Conservation (phyloP, 1,284 basidiomycete species). For the Marasmius oreades region DNA sequence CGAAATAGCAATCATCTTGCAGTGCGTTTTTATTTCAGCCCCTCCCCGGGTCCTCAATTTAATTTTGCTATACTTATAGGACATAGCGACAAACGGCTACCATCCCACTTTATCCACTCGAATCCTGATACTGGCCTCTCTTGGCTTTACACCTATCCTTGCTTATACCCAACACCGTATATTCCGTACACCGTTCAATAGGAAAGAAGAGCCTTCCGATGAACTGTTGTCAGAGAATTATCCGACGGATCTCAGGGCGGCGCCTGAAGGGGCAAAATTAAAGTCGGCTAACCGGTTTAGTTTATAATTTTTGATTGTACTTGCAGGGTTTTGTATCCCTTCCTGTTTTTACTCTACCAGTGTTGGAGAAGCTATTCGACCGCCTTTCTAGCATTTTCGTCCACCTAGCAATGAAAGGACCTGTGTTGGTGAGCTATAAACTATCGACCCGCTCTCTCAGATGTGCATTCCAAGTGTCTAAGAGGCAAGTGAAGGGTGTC, state of each 20-base stretch:
- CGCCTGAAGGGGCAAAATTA: constrained; percentile 8
- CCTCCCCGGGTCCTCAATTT: background rate
- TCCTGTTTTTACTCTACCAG: no score
- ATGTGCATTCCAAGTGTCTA: no score
- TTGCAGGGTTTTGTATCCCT: no score
- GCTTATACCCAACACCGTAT: constrained; percentile 37
- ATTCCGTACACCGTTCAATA: constrained; percentile 35
- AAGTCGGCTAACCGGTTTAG: constrained; percentile 1
- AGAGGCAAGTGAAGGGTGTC: no score
- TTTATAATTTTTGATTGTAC: background rate
- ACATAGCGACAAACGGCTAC: constrained; percentile 43
- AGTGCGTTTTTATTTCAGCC: constrained; percentile 32
- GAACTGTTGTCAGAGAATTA: constrained; percentile 19
- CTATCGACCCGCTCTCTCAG: no score
- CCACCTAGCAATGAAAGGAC: no score
- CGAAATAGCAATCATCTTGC: constrained; percentile 52
- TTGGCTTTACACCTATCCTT: constrained; percentile 39
- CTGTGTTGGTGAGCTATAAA: no score
- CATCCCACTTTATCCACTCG: constrained; percentile 40
- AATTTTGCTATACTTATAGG: constrained; percentile 30
- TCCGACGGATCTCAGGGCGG: constrained; percentile 13
- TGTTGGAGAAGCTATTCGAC: no score
- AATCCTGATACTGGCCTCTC: constrained; percentile 43
- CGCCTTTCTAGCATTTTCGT: no score
- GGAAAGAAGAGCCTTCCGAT: constrained; percentile 17